Percentiles rank a stretch among this genome's conserved stretches.
Evolutionary conservation across 768 basidiomycete genomes (phyloP).

Genomic region (Gautieria morchelliformis): DNA sequence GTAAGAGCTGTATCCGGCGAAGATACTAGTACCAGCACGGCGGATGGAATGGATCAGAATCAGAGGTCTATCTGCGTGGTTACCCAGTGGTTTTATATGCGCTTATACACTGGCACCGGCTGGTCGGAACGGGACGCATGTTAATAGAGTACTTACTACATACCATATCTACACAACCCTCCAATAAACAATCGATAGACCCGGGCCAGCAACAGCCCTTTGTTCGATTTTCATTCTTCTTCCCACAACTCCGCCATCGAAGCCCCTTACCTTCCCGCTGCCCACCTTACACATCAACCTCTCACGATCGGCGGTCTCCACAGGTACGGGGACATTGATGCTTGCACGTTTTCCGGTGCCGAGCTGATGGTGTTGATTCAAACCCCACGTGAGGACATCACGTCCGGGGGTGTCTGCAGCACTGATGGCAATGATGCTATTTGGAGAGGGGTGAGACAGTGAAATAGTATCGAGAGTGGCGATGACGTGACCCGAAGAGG

Average conservation of each 20-base stretch:
- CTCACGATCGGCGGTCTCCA: slow-evolving; percentile 37
- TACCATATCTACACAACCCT: slow-evolving; percentile 19
- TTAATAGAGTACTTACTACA: too few species aligned
- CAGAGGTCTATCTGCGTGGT: too few species aligned
- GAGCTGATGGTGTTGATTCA: slow-evolving; percentile 63
- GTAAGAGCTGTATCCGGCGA: too few species aligned
- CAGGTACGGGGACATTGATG: slow-evolving; percentile 39
- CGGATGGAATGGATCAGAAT: too few species aligned
- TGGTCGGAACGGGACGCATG: too few species aligned
- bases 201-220: slow-evolving; percentile 48
- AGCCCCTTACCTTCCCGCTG: slow-evolving; percentile 46
- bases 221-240: slow-evolving; percentile 56
- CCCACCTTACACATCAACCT: slow-evolving; percentile 49
- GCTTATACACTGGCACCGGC: too few species aligned
- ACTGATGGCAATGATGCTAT: slow-evolving; percentile 18
- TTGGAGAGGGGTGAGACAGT: slow-evolving; percentile 33
- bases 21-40: too few species aligned
- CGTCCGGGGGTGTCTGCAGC: slow-evolving; percentile 26
- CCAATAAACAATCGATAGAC: slow-evolving; percentile 65
- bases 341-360: slow-evolving; percentile 65
- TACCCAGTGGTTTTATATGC: too few species aligned
- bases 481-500: slow-evolving; percentile 59
- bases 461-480: slow-evolving; percentile 56
- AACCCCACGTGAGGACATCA: slow-evolving; percentile 67
- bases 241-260: slow-evolving; percentile 52